phyloP scores from a whole-genome alignment of 495 filamentous ascomycete species.

The Hypoxylon rickii region DNA sequence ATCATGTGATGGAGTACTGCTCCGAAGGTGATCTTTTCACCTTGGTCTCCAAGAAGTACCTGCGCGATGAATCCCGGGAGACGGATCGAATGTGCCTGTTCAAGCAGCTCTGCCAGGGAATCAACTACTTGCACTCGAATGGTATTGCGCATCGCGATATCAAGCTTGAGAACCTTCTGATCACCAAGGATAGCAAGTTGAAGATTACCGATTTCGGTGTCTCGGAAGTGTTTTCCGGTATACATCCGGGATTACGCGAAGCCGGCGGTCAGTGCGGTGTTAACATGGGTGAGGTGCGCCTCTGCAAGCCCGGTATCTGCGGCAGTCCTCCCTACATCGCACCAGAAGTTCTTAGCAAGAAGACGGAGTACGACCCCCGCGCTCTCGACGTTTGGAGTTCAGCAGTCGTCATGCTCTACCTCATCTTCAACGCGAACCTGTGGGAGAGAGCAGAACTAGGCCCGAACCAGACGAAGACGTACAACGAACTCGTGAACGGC shows the following conservation, averaged over 20 bases:
- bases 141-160: conserved; percentile 83
- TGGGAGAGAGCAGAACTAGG: conserved; percentile 64
- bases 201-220: conserved; percentile 85
- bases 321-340: conserved; percentile 79
- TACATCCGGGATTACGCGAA: conserved; percentile 69
- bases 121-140: conserved; percentile 69
- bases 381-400: conserved; percentile 79
- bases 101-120: conserved; percentile 75
- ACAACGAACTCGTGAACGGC: conserved; percentile 61
- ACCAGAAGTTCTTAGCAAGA: conserved; percentile 72
- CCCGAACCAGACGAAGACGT: conserved; percentile 45
- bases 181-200: conserved; percentile 68
- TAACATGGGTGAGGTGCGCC: conserved; percentile 66
- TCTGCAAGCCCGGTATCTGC: conserved; percentile 72
- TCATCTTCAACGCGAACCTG: conserved; percentile 65
- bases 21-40: conserved; percentile 71
- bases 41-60: conserved; percentile 66
- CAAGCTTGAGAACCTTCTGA: conserved; percentile 78
- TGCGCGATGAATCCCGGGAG: conserved; percentile 61
- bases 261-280: conserved; percentile 67
- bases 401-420: conserved; percentile 71
- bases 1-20: conserved; percentile 88
- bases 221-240: conserved; percentile 74
- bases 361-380: conserved; percentile 71
- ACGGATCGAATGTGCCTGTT: conserved; percentile 77